Percentiles rank a stretch among this genome's conserved stretches.
phyloP scores from a whole-genome alignment of 2,329 filamentous ascomycete genomes.

The Blastomyces gilchristii region DNA sequence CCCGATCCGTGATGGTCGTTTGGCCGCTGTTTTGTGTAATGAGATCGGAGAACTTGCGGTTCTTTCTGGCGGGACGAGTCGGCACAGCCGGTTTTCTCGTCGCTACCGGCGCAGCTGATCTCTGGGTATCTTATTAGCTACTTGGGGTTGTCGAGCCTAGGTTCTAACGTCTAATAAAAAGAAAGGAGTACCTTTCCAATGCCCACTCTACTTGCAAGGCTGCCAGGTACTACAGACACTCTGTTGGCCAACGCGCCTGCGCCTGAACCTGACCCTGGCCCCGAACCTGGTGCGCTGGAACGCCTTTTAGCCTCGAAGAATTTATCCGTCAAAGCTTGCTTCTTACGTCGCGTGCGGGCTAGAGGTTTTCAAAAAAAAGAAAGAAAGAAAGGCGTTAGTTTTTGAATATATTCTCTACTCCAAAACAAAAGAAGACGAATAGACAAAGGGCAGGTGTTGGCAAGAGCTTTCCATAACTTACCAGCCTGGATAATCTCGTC shows the following conservation, averaged over 20 bases:
- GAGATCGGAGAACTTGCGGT: constrained; percentile 21
- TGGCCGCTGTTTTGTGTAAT: constrained; percentile 22
- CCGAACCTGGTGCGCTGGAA: constrained; percentile 38
- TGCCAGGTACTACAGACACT: constrained; percentile 36
- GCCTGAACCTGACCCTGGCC: constrained; percentile 32
- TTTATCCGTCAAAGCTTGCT: constrained; percentile 48
- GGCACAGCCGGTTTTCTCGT: constrained; percentile 25
- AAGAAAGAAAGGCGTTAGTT: constrained; percentile 3
- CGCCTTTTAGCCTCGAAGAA: constrained; percentile 48
- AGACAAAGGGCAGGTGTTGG: constrained; percentile 7
- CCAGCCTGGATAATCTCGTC: constrained; percentile 44
- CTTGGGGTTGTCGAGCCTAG: not conserved
- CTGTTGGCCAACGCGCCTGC: constrained; percentile 26
- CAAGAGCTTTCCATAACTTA: constrained; percentile 14
- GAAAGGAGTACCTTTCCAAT: constrained; percentile 43
- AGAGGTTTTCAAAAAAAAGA: constrained; percentile 1
- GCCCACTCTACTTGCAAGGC: constrained; percentile 49
- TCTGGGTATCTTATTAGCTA: constrained; percentile 18
- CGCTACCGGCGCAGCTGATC: constrained; percentile 32
- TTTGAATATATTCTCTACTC: not conserved
- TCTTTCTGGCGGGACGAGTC: constrained; percentile 27
- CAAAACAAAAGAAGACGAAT: not conserved
- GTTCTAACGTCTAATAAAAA: not conserved
- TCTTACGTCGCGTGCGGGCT: constrained; percentile 47
- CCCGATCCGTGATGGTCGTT: constrained; percentile 24